These are phyloP conservation scores for Parasitella parasitica DNA, from an alignment of 371 early-diverging fungal genomes.

Conservation along the genomic window DNA sequence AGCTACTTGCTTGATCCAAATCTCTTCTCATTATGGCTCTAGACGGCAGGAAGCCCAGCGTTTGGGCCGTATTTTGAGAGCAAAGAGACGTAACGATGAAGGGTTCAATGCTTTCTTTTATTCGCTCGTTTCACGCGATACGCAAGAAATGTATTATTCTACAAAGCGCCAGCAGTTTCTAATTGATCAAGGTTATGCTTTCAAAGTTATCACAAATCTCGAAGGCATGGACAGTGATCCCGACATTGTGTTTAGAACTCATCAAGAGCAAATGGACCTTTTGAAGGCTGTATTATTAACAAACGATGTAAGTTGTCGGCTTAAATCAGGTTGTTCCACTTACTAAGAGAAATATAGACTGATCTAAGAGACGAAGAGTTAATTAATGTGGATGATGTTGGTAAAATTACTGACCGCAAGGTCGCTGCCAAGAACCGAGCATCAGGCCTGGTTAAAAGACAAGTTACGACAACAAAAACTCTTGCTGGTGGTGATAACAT, in stretches of 20 bases:
- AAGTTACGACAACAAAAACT: constrained; percentile 71
- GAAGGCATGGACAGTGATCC: constrained; percentile 78
- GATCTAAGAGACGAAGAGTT: constrained; percentile 65
- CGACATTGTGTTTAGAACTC: constrained; percentile 74
- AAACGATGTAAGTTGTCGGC: constrained; percentile 56
- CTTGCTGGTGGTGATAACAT: constrained; percentile 92
- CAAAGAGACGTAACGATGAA: constrained; percentile 96
- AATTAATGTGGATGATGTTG: constrained; percentile 42
- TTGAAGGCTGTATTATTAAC: constrained; percentile 87
- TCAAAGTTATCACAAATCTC: constrained; percentile 90
- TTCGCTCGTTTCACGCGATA: constrained; percentile 96
- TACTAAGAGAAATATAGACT: constrained; percentile 28
- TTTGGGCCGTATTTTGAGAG: constrained; percentile 94
- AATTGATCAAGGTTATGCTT: constrained; percentile 99
- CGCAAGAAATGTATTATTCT: constrained; percentile 99
- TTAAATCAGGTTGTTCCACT: constrained; percentile 14
- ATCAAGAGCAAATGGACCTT: constrained; percentile 84
- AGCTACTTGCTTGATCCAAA: constrained; percentile 99
- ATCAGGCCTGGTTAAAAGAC: constrained; percentile 36
- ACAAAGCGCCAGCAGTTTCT: constrained; percentile 98
- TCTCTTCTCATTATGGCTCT: constrained; percentile 99
- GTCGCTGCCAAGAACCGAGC: constrained; percentile 40
- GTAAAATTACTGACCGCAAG: constrained; percentile 43
- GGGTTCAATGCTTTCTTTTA: constrained; percentile 99
- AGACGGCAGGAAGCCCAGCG: constrained; percentile 99